Evolutionary conservation across 257 asterid genomes (phyloP).

Genomic region (Solanum chmielewskii): DNA sequence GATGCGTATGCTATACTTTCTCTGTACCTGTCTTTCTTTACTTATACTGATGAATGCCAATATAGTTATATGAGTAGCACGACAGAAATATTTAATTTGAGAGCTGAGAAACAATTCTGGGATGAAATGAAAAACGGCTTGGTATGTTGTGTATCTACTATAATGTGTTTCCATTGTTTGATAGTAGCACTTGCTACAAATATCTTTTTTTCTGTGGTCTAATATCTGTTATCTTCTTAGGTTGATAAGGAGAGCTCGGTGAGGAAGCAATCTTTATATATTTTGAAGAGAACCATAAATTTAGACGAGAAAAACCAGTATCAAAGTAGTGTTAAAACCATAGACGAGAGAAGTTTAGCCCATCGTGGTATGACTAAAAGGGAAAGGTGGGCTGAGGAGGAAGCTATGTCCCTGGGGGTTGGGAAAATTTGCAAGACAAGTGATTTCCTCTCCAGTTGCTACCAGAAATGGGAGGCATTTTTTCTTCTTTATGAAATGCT

Average conservation of each 20-base stretch:
- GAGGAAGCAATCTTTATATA: constrained; percentile 74
- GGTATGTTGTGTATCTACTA: constrained; percentile 32
- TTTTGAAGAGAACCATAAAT: constrained; percentile 47
- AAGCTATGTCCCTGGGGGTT: constrained; percentile 83
- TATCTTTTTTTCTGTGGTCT: background rate
- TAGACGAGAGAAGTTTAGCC: constrained; percentile 24
- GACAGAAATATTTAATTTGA: constrained; percentile 38
- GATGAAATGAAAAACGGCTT: constrained; percentile 78
- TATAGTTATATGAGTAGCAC: constrained; percentile 25
- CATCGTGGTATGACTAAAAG: constrained; percentile 40
- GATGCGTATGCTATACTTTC: constrained; percentile 85
- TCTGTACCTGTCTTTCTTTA: constrained; percentile 48
- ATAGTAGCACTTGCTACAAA: background rate
- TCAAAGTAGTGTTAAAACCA: constrained; percentile 23
- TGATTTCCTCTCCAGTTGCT: constrained; percentile 27
- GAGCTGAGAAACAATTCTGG: constrained; percentile 57
- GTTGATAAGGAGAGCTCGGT: constrained; percentile 63
- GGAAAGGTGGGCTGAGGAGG: constrained; percentile 84
- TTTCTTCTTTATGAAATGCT: constrained; percentile 92
- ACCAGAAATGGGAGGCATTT: constrained; percentile 82
- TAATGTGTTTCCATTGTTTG: background rate
- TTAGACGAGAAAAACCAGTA: constrained; percentile 35
- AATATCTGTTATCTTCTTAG: constrained; percentile 17
- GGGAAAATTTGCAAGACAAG: constrained; percentile 41
- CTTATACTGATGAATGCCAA: constrained; percentile 29